Conservation (phyloP, 2,329 filamentous ascomycete genomes). For the Falciphora oryzae region DNA sequence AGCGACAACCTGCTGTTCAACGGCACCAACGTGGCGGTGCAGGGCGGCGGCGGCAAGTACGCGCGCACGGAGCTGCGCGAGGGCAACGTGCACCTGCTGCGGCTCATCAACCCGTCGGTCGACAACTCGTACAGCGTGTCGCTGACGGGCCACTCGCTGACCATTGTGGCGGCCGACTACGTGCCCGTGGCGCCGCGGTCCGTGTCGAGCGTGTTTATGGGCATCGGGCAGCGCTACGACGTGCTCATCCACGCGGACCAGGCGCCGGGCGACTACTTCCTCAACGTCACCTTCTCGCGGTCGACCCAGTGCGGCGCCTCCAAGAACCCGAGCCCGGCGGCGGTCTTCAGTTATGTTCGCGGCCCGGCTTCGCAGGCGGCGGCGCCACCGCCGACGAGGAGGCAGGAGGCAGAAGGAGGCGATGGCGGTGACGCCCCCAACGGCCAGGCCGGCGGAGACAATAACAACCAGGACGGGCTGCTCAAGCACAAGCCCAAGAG, state of each 20-base stretch:
- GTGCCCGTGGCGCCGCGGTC: conserved; percentile 44
- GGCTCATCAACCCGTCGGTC: conserved; percentile 43
- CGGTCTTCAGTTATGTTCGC: conserved; percentile 31
- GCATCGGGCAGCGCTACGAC: conserved; percentile 40
- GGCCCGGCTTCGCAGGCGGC: conserved; percentile 12
- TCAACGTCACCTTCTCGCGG: conserved; percentile 19
- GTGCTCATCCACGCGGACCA: conserved; percentile 37
- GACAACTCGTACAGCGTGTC: conserved; percentile 43
- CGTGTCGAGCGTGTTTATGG: conserved; percentile 43
- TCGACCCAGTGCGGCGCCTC: conserved; percentile 14
- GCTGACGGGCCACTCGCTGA: conserved; percentile 41
- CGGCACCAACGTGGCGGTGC: conserved; percentile 32
- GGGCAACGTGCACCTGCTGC: conserved; percentile 40
- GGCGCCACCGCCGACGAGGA: no score
- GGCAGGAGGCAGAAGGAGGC: no score
- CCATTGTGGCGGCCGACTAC: conserved; percentile 44
- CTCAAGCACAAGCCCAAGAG: no score
- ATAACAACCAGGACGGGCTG: no score
- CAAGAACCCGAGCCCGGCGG: conserved; percentile 24
- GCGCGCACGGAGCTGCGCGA: conserved; percentile 25
- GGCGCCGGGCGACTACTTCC: conserved; percentile 14
- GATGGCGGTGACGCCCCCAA: no score
- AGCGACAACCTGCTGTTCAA: conserved; percentile 35
- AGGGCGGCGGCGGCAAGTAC: conserved; percentile 20
- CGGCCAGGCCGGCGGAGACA: no score